Conservation (phyloP, 768 basidiomycete species). For the Coprinopsis cinerea region DNA sequence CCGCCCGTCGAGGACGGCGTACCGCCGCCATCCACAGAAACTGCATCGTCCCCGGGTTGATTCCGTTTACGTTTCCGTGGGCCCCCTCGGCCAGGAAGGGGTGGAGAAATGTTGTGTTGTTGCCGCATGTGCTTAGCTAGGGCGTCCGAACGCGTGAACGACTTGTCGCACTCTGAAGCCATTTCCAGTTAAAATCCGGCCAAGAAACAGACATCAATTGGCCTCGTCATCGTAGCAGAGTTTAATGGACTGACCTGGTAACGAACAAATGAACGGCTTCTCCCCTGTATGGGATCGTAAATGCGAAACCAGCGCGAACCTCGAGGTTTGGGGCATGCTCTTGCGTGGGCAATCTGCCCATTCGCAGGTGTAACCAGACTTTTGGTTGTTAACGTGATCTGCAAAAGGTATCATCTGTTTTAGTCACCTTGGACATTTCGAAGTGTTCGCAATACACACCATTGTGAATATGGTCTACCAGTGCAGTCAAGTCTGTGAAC, state of each 20-base stretch:
- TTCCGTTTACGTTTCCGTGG: constrained; percentile 64
- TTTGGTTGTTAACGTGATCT: constrained; percentile 82
- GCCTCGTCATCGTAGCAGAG: constrained; percentile 9
- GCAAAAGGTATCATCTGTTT: constrained; percentile 8
- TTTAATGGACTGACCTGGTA: constrained; percentile 53
- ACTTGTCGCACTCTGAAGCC: constrained; percentile 81
- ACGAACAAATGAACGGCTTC: constrained; percentile 81
- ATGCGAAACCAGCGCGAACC: constrained; percentile 88
- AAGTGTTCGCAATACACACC: constrained; percentile 39
- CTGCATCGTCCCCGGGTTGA: constrained; percentile 23
- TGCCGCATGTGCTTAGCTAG: constrained; percentile 89
- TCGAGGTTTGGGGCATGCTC: constrained; percentile 79
- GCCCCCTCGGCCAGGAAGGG: constrained; percentile 67
- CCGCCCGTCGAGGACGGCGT: constrained; percentile 16
- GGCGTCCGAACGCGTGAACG: constrained; percentile 92
- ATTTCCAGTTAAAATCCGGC: too few species aligned
- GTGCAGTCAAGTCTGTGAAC: constrained; percentile 66
- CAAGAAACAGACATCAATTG: too few species aligned
- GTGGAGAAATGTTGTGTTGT: constrained; percentile 75
- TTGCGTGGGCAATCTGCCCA: constrained; percentile 80
- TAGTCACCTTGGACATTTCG: too few species aligned
- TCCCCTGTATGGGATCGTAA: constrained; percentile 92
- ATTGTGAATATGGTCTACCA: constrained; percentile 80
- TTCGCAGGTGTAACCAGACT: constrained; percentile 84
- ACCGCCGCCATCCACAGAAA: constrained; percentile 18